A percentile compares a stretch with the other conserved stretches of the same genome.
Evolutionary conservation across 2,329 filamentous ascomycete genomes (phyloP).

Genomic region (Hortaea werneckii): DNA sequence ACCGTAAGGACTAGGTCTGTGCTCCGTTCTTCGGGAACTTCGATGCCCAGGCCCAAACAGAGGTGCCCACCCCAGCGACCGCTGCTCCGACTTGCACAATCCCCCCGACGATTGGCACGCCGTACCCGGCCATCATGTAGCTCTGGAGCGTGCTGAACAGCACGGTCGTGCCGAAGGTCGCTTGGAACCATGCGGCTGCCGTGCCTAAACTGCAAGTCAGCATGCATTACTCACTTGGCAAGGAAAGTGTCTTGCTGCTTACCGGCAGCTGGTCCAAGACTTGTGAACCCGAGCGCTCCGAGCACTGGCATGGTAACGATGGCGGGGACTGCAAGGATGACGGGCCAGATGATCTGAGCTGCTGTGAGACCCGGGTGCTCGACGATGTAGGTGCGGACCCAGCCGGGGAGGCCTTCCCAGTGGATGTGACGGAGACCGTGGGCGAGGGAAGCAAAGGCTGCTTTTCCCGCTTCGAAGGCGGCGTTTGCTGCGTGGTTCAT

Average conservation of each 20-base stretch:
- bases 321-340: conserved; percentile 1
- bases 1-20: no score
- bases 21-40: no score
- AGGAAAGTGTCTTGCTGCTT: neutral
- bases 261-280: conserved; percentile 6
- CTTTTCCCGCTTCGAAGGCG: conserved; percentile 1
- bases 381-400: conserved; percentile 2
- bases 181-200: conserved; percentile 3
- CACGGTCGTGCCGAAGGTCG: conserved; percentile 1
- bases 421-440: neutral
- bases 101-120: conserved; percentile 1
- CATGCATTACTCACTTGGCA: neutral
- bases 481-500: conserved; percentile 2
- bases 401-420: conserved; percentile 2
- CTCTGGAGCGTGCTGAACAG: conserved; percentile 5
- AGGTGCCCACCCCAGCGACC: no score
- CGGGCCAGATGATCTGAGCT: conserved; percentile 1
- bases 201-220: neutral
- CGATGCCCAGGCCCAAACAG: no score
- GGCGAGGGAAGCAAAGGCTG: neutral
- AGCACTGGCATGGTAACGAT: conserved; percentile 4
- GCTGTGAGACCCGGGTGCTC: conserved; percentile 4
- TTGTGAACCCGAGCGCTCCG: conserved; percentile 3
- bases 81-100: neutral
- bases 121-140: conserved; percentile 7